Conservation (phyloP, 129 eudicot genomes). For the Centrapalus pauciflorus region DNA sequence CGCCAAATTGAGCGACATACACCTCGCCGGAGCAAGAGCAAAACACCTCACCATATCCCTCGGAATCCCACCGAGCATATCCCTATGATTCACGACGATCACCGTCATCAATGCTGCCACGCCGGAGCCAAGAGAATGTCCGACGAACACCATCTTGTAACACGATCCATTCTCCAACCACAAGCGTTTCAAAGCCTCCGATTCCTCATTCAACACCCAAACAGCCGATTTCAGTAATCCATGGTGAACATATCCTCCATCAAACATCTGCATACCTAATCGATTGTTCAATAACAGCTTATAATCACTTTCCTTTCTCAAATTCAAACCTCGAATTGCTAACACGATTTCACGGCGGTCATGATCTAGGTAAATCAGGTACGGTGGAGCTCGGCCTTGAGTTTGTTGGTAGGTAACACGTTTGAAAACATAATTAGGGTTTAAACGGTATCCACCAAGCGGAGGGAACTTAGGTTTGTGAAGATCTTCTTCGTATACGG, state of each 20-base stretch:
- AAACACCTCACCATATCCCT: constrained; percentile 60
- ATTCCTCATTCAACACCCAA: constrained; percentile 65
- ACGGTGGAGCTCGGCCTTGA: constrained; percentile 66
- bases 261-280: constrained; percentile 83
- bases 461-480: constrained; percentile 46
- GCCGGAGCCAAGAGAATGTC: constrained; percentile 89
- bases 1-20: constrained; percentile 88
- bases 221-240: constrained; percentile 71
- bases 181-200: constrained; percentile 44
- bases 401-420: constrained; percentile 74
- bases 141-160: constrained; percentile 70
- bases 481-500: constrained; percentile 73
- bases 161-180: constrained; percentile 68
- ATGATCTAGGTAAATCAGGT: constrained; percentile 67
- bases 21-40: constrained; percentile 75
- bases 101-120: constrained; percentile 78
- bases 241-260: constrained; percentile 93
- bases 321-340: constrained; percentile 71
- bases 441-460: constrained; percentile 52
- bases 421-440: constrained; percentile 68
- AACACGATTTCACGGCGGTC: constrained; percentile 55
- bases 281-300: constrained; percentile 59
- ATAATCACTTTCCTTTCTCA: constrained; percentile 64
- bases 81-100: constrained; percentile 63
- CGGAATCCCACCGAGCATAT: constrained; percentile 65